Evolutionary conservation across 768 basidiomycete species (phyloP).

Genomic region (Calocybe indica): DNA sequence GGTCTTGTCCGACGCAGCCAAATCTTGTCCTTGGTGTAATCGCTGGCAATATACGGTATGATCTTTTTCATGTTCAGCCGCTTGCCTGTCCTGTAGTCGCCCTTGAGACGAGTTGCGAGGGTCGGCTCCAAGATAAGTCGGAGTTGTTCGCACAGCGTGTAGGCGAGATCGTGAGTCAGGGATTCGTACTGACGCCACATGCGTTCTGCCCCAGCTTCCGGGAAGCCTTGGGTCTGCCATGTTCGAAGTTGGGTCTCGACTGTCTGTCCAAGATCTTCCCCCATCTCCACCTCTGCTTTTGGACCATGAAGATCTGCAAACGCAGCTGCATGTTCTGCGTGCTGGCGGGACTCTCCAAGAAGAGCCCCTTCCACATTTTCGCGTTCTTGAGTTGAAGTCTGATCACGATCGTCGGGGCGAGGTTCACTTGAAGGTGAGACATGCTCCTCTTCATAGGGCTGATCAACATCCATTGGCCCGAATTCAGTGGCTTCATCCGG

Average conservation of each 20-base stretch:
- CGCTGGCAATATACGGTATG: conserved; percentile 95
- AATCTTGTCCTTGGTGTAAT: conserved; percentile 99
- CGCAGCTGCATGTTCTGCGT: conserved; percentile 13
- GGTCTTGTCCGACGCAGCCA: conserved; percentile 95
- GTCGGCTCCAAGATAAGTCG: conserved; percentile 96
- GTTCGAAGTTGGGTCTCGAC: conserved; percentile 47
- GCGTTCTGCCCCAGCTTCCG: conserved; percentile 51
- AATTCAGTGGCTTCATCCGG: conserved; percentile 27
- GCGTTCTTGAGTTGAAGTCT: conserved; percentile 15
- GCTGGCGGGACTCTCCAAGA: conserved; percentile 23
- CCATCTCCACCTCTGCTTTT: conserved; percentile 27
- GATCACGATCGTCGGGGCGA: conserved; percentile 13
- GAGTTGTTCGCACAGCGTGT: conserved; percentile 90
- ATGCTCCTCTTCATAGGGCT: conserved; percentile 14
- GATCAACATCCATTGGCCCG: conserved; percentile 47
- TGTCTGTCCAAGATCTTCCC: conserved; percentile 22
- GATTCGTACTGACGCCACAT: conserved; percentile 93
- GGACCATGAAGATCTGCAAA: conserved; percentile 18
- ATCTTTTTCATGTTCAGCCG: conserved; percentile 99
- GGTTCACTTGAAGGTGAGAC: conserved; percentile 10
- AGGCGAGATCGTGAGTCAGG: conserved; percentile 86
- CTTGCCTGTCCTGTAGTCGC: conserved; percentile 97
- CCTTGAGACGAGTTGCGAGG: conserved; percentile 86
- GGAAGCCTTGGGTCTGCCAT: conserved; percentile 59
- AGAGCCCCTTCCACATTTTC: conserved; percentile 41